Evolutionary conservation across 352 stramenopile species (phyloP).

Genomic region (Pythium plurisporium): DNA sequence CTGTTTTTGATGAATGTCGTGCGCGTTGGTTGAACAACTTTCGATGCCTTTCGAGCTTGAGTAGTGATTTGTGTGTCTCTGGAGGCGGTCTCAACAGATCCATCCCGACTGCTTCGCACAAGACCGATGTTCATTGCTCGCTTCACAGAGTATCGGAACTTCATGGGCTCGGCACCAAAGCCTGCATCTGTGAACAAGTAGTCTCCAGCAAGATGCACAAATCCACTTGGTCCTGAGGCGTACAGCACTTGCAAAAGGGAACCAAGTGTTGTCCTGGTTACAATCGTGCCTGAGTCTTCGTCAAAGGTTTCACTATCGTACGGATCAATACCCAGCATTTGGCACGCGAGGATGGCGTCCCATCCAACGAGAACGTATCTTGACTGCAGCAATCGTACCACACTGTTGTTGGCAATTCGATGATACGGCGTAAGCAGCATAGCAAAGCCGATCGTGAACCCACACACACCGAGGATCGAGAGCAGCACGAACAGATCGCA

Average conservation of each 20-base stretch:
- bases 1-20: neutral
- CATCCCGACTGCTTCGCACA: constrained; percentile 5
- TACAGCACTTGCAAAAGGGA: constrained; percentile 38
- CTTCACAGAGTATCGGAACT: neutral
- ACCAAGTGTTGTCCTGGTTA: constrained; percentile 30
- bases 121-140: constrained; percentile 35
- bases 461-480: constrained; percentile 14
- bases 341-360: constrained; percentile 31
- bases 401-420: constrained; percentile 24
- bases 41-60: too few relatives aligned
- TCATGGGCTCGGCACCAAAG: neutral
- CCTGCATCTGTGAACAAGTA: constrained; percentile 18
- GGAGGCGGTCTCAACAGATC: too few relatives aligned
- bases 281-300: constrained; percentile 15
- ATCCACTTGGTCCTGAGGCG: constrained; percentile 30
- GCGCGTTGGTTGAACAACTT: too few relatives aligned
- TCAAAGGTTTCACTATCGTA: constrained; percentile 18
- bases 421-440: constrained; percentile 30
- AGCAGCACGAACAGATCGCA: constrained; percentile 34
- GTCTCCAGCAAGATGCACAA: constrained; percentile 31
- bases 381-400: constrained; percentile 30
- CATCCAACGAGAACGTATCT: constrained; percentile 40
- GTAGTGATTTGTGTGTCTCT: too few relatives aligned
- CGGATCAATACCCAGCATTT: constrained; percentile 38
- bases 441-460: constrained; percentile 14